A percentile compares a stretch with the other conserved stretches of the same genome.
phyloP scores from a whole-genome alignment of 352 stramenopile genomes.

The Phytophthora fragariae region DNA sequence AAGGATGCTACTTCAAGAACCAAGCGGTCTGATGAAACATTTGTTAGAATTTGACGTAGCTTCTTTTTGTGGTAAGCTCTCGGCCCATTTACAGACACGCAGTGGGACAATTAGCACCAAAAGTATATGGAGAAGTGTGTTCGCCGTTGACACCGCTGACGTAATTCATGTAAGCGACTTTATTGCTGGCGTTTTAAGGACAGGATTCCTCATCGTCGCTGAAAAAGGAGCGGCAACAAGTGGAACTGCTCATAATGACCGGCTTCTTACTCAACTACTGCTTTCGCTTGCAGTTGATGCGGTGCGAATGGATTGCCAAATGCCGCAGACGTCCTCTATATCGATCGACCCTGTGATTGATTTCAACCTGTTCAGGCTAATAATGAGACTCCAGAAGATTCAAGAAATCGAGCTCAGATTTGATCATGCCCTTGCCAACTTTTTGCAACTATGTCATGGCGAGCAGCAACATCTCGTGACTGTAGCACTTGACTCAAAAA shows the following conservation, averaged over 20 bases:
- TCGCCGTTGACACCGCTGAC: slow-evolving; percentile 42
- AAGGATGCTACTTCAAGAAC: slow-evolving; percentile 36
- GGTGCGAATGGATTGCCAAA: slow-evolving; percentile 41
- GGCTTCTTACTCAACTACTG: slow-evolving; percentile 47
- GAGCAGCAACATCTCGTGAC: slow-evolving; percentile 59
- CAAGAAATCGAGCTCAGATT: slow-evolving; percentile 62
- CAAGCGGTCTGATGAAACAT: slow-evolving; percentile 29
- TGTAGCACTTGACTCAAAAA: slow-evolving; percentile 37
- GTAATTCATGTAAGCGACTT: slow-evolving; percentile 57
- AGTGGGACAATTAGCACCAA: slow-evolving; percentile 39
- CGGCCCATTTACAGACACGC: slow-evolving; percentile 42
- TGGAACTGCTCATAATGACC: slow-evolving; percentile 13
- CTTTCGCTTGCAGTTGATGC: slow-evolving; percentile 56
- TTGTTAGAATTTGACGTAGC: slow-evolving; percentile 46
- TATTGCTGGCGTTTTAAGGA: slow-evolving; percentile 44
- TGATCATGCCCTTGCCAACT: slow-evolving; percentile 47
- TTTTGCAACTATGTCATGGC: slow-evolving; percentile 48
- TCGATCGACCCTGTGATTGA: slow-evolving; percentile 5
- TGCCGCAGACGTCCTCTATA: background rate
- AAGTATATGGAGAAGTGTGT: slow-evolving; percentile 59
- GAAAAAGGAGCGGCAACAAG: background rate
- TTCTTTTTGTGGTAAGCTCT: slow-evolving; percentile 42
- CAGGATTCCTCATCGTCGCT: slow-evolving; percentile 39
- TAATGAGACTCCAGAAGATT: slow-evolving; percentile 56
- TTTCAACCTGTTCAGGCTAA: slow-evolving; percentile 58